Base-by-base conservation (phyloP, 495 filamentous ascomycete species). In the Daldinia loculata region DNA sequence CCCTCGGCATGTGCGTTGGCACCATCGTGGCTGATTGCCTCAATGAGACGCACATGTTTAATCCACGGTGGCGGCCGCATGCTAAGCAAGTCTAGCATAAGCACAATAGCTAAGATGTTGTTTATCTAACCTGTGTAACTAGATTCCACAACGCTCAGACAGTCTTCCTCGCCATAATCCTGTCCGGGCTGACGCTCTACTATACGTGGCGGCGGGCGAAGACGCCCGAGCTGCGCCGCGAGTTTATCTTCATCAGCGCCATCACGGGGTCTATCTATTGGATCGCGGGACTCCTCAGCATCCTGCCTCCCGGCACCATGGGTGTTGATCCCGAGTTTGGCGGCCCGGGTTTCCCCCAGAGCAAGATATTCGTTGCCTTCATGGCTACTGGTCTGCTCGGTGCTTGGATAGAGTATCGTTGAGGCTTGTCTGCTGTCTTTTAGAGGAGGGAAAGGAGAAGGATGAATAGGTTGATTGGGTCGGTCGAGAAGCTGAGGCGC, bases 121-220 rank as follows among this genome's bases (percentile, higher is more conserved):
- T 22, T 2, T 30, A 8, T 4, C 56, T 57, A 39, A 65, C 38
- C 53, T 39, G 17, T 14, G 15, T 22, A 5, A 52, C 3, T 58
- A 84, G 82, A 65, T 89, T 88, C 74, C 86, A 89, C 75, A 82
- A 82, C 63, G 86, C 79, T 15, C 86, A 88, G 55, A 88, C 85
- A 19, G 86, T 88, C 74, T 80, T 71, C 39, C 78, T 85, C 53
- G 83, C 85, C 0, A 63, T 85, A 0, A 53, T 72, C 22, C 78
- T 88, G 2, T 80, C 83, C 45, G 63, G 81, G 2, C 69, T 79
- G 8, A 86, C 85, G 1, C 72, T 86, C 0, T 87, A 83, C 66
- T 88, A 84, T 69, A 81, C 84, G 11, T 86, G 78, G 79, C 78
- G 79, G 1, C 11, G 41, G 30, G 58, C 74, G 0, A 67, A 70